A percentile compares a stretch with the other conserved stretches of the same genome.
Evolutionary conservation across 371 early-diverging fungal genomes (phyloP).

Genomic region (Synchytrium microbalum): DNA sequence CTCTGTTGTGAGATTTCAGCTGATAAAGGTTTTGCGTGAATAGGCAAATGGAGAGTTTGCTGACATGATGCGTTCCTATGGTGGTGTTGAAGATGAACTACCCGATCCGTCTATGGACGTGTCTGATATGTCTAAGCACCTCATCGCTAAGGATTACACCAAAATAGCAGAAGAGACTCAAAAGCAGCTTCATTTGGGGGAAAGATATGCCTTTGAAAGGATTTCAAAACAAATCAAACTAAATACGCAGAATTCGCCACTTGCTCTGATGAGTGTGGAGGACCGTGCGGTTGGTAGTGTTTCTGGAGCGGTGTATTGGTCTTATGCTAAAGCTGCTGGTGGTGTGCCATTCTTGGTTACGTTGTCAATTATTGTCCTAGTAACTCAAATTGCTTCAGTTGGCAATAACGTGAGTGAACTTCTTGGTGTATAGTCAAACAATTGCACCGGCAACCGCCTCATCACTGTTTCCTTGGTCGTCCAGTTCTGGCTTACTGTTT

Average conservation of each 20-base stretch:
- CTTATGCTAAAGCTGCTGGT: slow-evolving; percentile 23
- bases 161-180: slow-evolving; percentile 6
- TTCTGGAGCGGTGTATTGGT: slow-evolving; percentile 17
- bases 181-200: background rate
- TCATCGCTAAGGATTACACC: slow-evolving; percentile 2
- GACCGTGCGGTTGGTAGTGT: slow-evolving; percentile 30
- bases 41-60: slow-evolving; percentile 39
- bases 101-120: background rate
- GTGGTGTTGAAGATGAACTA: slow-evolving; percentile 21
- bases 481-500: slow-evolving; percentile 27
- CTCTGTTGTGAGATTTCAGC: too few species aligned
- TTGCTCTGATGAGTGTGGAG: slow-evolving; percentile 29
- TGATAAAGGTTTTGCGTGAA: too few species aligned
- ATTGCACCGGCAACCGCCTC: background rate
- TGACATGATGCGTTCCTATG: slow-evolving; percentile 26
- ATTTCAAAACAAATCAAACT: slow-evolving; percentile 1
- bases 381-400: slow-evolving; percentile 27
- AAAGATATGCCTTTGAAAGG: background rate
- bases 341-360: slow-evolving; percentile 18
- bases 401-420: slow-evolving; percentile 20
- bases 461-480: background rate
- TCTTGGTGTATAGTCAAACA: background rate
- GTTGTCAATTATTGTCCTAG: slow-evolving; percentile 14
- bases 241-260: slow-evolving; percentile 2
- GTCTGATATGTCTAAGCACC: slow-evolving; percentile 11